These are phyloP conservation scores for Endotrypanum monterogeii DNA, from an alignment of 208 protist genomes.

Conservation along the genomic window DNA sequence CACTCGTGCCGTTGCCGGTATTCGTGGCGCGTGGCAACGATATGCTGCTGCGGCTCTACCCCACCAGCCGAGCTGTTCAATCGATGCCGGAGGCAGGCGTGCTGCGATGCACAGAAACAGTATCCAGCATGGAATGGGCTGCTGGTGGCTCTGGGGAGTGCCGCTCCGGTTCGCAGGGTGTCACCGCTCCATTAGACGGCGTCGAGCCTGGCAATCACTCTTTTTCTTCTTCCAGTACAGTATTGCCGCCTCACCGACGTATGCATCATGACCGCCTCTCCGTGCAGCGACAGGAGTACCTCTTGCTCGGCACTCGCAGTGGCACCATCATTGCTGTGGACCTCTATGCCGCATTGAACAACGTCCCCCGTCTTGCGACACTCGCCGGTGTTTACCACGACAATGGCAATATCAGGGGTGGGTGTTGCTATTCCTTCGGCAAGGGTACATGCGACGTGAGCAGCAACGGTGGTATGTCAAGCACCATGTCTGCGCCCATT, in stretches of 20 bases:
- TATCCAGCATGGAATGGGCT: slow-evolving; percentile 68
- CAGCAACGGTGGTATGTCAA: background rate
- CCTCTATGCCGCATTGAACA: slow-evolving; percentile 31
- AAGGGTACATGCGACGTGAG: slow-evolving; percentile 11
- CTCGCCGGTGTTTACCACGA: slow-evolving; percentile 3
- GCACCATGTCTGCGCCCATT: background rate
- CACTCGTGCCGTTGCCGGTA: slow-evolving; percentile 43
- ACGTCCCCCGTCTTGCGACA: slow-evolving; percentile 32
- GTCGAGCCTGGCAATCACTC: background rate
- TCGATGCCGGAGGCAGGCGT: slow-evolving; percentile 58
- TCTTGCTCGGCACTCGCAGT: slow-evolving; percentile 47
- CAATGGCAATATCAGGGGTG: background rate
- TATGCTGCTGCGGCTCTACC: slow-evolving; percentile 69
- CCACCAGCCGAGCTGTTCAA: slow-evolving; percentile 54
- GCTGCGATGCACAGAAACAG: slow-evolving; percentile 52
- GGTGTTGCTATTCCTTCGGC: background rate
- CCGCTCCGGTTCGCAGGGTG: slow-evolving; percentile 11
- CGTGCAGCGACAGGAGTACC: slow-evolving; percentile 35
- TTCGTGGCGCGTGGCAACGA: slow-evolving; percentile 60
- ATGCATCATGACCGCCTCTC: slow-evolving; percentile 7
- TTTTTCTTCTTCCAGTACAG: background rate
- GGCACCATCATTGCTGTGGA: slow-evolving; percentile 39
- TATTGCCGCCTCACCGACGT: background rate
- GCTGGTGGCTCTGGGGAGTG: slow-evolving; percentile 33
- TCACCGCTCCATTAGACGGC: background rate